These are phyloP conservation scores for Cystobasidiopsis lactophilus DNA, from an alignment of 768 basidiomycete genomes.

Conservation along the genomic window DNA sequence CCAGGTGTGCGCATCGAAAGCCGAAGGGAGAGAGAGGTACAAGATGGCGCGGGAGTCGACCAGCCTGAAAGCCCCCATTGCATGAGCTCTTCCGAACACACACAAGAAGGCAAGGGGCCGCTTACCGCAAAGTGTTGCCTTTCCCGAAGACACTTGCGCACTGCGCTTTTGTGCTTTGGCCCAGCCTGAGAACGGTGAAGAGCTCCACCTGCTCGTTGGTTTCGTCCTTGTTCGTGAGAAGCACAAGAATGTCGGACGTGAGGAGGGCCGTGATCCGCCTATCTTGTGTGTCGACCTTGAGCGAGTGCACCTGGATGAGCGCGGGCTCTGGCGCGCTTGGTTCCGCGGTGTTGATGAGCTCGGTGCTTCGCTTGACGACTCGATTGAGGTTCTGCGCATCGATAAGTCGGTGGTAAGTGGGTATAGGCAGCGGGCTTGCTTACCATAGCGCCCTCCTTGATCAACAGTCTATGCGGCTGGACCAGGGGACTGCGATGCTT, in stretches of 20 bases:
- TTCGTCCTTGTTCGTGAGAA: constrained; percentile 72
- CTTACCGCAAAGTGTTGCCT: background rate
- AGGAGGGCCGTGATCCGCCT: constrained; percentile 31
- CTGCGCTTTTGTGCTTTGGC: constrained; percentile 25
- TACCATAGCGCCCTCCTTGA: constrained; percentile 76
- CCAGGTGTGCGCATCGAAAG: background rate
- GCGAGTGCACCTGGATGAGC: constrained; percentile 69
- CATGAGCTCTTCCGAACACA: background rate
- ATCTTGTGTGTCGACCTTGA: constrained; percentile 23
- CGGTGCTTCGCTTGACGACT: constrained; percentile 65
- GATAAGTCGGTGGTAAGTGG: too few relatives aligned
- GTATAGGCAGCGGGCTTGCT: too few relatives aligned
- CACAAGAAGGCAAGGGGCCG: background rate
- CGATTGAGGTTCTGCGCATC: too few relatives aligned
- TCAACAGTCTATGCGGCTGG: constrained; percentile 83
- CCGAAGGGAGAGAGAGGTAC: constrained; percentile 36
- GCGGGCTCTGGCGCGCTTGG: constrained; percentile 47
- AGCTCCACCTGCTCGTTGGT: constrained; percentile 55
- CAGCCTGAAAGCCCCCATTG: constrained; percentile 44
- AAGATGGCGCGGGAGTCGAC: constrained; percentile 82
- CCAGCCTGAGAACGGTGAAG: constrained; percentile 88
- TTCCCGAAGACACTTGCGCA: constrained; percentile 1
- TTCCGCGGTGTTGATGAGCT: constrained; percentile 47
- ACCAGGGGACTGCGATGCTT: constrained; percentile 93
- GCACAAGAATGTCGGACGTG: constrained; percentile 70